Base-by-base conservation (phyloP, 2,329 filamentous ascomycete genomes). In the Fusarium marasasianum region DNA sequence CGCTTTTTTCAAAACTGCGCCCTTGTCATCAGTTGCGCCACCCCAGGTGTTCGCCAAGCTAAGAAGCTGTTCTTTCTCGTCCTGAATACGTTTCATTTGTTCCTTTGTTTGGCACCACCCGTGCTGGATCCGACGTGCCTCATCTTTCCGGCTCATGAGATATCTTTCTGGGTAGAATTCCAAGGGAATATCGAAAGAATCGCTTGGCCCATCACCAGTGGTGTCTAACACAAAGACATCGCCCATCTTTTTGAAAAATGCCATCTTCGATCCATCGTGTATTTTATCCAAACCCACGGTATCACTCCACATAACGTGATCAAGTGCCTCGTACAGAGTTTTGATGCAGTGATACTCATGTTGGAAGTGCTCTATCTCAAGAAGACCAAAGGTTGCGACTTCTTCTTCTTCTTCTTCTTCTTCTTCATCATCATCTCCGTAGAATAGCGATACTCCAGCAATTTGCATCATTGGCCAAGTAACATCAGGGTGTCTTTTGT, bases 121-220 rank as follows among this genome's bases (percentile, higher is more conserved):
- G 18, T 69, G 66, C 67, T 86, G 85, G 47, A 89, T 87, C 13
- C 83, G 81, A 14, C 84, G 70, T 20, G 87, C 86, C 59, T 87
- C 84, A 17, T 86, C 81, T 62, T 84, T 85, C 20, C 85, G 83
- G 17, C 75, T 79, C 54, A 82, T 80, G 58, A 88, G 78, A 65
- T 90, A 90, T n/a, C 84, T 85, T 77, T 90, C 88, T 2, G 87
- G 85, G 72, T 88, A 90, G 69, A 89, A 85, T 18, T 85, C 80
- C 47, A 81, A 79, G 11, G 88, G 88, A 40, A 90, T 85, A 8
- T 89, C 86, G 47, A 89, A 81, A 6, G 82, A 82, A 50, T 84
- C 83, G 13, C 80, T 76, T 9, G 85, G 81, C 5, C 84, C 85
- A 8, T 83, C 80, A 6, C 82, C 83, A 22, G 82, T 81, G 18